Conservation (phyloP, 441 rosid genomes). For the Arabidopsis hybrid region DNA sequence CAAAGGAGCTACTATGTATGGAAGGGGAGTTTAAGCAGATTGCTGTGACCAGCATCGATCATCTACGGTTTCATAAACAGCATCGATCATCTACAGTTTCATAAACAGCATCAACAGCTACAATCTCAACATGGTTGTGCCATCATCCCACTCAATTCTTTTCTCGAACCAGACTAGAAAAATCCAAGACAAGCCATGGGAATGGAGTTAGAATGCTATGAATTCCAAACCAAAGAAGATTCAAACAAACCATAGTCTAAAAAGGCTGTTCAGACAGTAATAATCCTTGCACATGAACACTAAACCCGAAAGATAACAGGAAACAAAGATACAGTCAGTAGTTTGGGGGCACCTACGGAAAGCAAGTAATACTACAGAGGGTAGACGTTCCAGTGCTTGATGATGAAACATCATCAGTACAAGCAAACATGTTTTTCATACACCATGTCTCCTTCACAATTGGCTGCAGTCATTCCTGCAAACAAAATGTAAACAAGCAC, state of each 20-base stretch:
- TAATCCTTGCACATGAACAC: conserved; percentile 30
- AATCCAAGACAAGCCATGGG: conserved; percentile 51
- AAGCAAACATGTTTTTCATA: conserved; percentile 40
- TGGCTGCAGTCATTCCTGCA: conserved; percentile 42
- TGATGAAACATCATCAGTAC: conserved; percentile 39
- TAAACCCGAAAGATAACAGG: conserved; percentile 21
- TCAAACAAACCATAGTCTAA: conserved; percentile 24
- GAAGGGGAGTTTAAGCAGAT: conserved; percentile 28
- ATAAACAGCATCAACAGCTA: conserved; percentile 84
- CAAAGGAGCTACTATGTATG: conserved; percentile 21
- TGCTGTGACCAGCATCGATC: conserved; percentile 38
- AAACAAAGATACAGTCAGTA: conserved; percentile 32
- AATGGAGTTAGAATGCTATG: conserved; percentile 29
- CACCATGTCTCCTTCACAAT: conserved; percentile 24
- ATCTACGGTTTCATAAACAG: conserved; percentile 67
- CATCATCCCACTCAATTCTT: conserved; percentile 67
- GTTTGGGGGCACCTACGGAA: conserved; percentile 44
- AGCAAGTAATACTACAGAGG: conserved; percentile 45
- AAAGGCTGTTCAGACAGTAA: conserved; percentile 19
- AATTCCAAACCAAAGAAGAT: conserved; percentile 12
- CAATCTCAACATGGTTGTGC: conserved; percentile 62
- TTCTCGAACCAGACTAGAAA: conserved; percentile 77
- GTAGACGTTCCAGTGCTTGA: conserved; percentile 41
- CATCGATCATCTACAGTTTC: conserved; percentile 67
- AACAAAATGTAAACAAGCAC: conserved; percentile 13